Evolutionary conservation across 2,329 filamentous ascomycete species (phyloP).

Genomic region (Curvularia spicifera): DNA sequence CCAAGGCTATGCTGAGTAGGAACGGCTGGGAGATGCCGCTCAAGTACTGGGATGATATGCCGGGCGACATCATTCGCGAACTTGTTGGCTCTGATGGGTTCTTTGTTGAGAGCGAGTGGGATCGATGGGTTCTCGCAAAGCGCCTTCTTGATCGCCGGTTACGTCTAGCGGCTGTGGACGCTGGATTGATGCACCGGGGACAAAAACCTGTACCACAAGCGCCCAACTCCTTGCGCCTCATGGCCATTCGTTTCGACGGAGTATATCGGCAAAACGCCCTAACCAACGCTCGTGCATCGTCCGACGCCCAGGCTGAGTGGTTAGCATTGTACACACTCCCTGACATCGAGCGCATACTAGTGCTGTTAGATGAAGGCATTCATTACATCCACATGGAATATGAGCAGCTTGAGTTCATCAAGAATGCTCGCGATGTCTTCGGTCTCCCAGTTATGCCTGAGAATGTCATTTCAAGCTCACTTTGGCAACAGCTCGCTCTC

Average conservation of each 20-base stretch:
- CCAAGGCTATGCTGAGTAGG: slow-evolving; percentile 64
- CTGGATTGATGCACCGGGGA: slow-evolving; percentile 55
- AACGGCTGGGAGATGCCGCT: slow-evolving; percentile 64
- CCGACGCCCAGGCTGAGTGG: slow-evolving; percentile 57
- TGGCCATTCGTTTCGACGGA: slow-evolving; percentile 61
- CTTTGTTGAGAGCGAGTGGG: slow-evolving; percentile 64
- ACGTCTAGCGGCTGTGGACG: slow-evolving; percentile 55
- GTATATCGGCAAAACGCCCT: slow-evolving; percentile 57
- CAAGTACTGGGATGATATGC: slow-evolving; percentile 63
- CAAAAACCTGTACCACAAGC: slow-evolving; percentile 54
- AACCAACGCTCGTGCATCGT: slow-evolving; percentile 44
- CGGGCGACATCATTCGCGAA: slow-evolving; percentile 64
- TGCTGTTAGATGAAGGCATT: slow-evolving; percentile 64
- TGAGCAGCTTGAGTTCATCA: slow-evolving; percentile 64
- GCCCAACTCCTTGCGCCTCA: slow-evolving; percentile 56
- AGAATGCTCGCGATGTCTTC: slow-evolving; percentile 58
- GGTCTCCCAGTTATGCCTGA: slow-evolving; percentile 63
- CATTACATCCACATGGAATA: slow-evolving; percentile 66
- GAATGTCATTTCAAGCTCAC: slow-evolving; percentile 60
- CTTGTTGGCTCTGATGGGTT: slow-evolving; percentile 66
- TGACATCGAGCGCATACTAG: slow-evolving; percentile 62
- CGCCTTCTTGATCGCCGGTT: slow-evolving; percentile 61
- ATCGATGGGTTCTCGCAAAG: slow-evolving; percentile 63
- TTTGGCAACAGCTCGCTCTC: slow-evolving; percentile 65
- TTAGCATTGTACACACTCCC: slow-evolving; percentile 60